Conservation (phyloP, 192 early-diverging fungal genomes). For the Coemansia sp. region DNA sequence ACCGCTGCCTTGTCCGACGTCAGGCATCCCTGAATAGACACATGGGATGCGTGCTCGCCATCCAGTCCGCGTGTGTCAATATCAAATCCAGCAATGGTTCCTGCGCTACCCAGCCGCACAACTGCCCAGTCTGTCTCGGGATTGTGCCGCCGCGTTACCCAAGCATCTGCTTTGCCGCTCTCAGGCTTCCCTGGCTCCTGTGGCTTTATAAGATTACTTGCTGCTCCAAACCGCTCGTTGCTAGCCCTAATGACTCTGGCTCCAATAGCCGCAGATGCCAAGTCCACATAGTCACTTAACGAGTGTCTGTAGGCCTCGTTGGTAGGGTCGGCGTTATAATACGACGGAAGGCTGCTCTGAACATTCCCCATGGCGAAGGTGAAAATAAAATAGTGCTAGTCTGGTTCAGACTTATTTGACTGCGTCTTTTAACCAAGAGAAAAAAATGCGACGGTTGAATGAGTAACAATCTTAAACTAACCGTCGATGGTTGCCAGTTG, state of each 20-base stretch:
- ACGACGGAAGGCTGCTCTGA: slow-evolving; percentile 47
- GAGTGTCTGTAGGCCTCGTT: slow-evolving; percentile 42
- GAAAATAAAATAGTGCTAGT: background rate
- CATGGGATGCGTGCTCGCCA: slow-evolving; percentile 80
- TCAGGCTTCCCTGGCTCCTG: slow-evolving; percentile 4
- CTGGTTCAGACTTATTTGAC: background rate
- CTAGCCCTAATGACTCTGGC: slow-evolving; percentile 71
- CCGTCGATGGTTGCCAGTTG: background rate
- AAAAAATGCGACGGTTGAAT: background rate
- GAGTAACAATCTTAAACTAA: background rate
- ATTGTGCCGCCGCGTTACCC: slow-evolving; percentile 91
- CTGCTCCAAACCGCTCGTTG: slow-evolving; percentile 86
- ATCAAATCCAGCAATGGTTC: slow-evolving; percentile 76
- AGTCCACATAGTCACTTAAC: slow-evolving; percentile 55
- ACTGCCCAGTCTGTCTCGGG: slow-evolving; percentile 83
- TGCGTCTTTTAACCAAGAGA: background rate
- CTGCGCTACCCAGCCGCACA: slow-evolving; percentile 80
- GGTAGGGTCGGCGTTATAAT: slow-evolving; percentile 53
- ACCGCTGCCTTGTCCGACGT: slow-evolving; percentile 14
- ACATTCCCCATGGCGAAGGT: slow-evolving; percentile 43
- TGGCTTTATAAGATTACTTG: slow-evolving; percentile 68
- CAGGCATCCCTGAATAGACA: slow-evolving; percentile 75
- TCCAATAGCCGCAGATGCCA: slow-evolving; percentile 67
- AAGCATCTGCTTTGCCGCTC: slow-evolving; percentile 60
- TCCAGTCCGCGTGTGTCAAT: slow-evolving; percentile 87